phyloP scores from a whole-genome alignment of 2,329 filamentous ascomycete species.

The Phoma sp. region DNA sequence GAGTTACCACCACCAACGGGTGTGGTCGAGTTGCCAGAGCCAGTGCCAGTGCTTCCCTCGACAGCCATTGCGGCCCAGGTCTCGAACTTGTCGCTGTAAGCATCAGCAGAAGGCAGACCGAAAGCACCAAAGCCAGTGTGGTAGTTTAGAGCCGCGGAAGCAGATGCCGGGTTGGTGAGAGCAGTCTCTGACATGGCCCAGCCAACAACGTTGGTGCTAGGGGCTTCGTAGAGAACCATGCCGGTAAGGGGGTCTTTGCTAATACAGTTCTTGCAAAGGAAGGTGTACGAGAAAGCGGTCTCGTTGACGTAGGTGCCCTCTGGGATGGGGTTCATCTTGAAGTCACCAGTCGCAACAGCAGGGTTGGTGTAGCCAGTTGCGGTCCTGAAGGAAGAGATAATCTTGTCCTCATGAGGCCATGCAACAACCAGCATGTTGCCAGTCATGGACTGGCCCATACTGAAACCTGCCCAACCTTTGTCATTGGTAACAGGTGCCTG shows the following conservation, averaged over 20 bases:
- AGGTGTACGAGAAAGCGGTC: conserved; percentile 62
- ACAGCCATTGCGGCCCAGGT: conserved; percentile 45
- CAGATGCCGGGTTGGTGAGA: conserved; percentile 32
- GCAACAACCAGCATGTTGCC: conserved; percentile 58
- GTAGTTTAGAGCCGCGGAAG: conserved; percentile 34
- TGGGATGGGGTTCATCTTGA: conserved; percentile 54
- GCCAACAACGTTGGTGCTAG: conserved; percentile 35
- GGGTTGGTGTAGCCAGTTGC: conserved; percentile 58
- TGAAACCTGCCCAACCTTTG: conserved; percentile 59
- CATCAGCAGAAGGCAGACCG: conserved; percentile 36
- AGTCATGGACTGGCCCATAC: conserved; percentile 57
- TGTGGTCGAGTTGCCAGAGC: conserved; percentile 33
- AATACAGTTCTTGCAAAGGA: conserved; percentile 56
- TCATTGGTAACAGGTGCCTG: conserved; percentile 51
- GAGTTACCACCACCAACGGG: conserved; percentile 36
- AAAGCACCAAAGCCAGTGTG: conserved; percentile 45
- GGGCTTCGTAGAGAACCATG: conserved; percentile 32
- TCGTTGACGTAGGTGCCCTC: conserved; percentile 60
- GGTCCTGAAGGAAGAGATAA: conserved; percentile 56
- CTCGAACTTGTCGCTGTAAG: conserved; percentile 39
- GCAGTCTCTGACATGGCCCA: conserved; percentile 39
- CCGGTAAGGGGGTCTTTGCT: conserved; percentile 27
- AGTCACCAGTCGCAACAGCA: conserved; percentile 50
- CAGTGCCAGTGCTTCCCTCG: conserved; percentile 20
- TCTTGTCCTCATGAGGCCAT: conserved; percentile 58